Percentiles rank a stretch among this genome's conserved stretches.
phyloP scores from a whole-genome alignment of 2,329 filamentous ascomycete species.

The Arthrobotrys iridis region DNA sequence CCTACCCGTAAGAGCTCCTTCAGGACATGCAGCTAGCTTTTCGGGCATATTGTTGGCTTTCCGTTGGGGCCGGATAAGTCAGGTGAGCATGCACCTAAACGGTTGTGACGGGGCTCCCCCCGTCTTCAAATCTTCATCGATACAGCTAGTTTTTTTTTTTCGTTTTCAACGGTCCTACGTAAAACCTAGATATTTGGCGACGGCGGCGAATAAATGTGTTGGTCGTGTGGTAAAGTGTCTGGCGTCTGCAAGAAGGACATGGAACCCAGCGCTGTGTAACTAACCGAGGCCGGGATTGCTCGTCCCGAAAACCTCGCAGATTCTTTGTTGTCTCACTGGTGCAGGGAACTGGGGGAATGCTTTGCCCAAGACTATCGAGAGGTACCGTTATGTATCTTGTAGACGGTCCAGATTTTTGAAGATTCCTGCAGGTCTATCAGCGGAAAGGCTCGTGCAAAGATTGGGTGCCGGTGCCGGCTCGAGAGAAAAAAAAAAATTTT shows the following conservation, averaged over 20 bases:
- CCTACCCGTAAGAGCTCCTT: constrained; percentile 10
- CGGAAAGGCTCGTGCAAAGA: background rate
- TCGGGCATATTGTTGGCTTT: background rate
- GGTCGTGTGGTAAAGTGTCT: constrained; percentile 43
- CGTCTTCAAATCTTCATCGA: too few relatives aligned
- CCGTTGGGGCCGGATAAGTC: constrained; percentile 3
- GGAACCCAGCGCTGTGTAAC: constrained; percentile 38
- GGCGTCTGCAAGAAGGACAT: constrained; percentile 18
- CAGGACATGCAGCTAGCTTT: background rate
- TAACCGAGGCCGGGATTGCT: constrained; percentile 46
- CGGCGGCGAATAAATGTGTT: constrained; percentile 23
- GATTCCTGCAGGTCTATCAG: background rate
- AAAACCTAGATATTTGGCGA: background rate
- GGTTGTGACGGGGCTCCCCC: background rate
- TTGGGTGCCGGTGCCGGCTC: background rate
- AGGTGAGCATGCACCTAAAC: constrained; percentile 2
- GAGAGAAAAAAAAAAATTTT: too few relatives aligned
- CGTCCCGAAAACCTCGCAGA: constrained; percentile 30
- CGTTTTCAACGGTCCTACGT: background rate
- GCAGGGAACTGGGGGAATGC: constrained; percentile 35
- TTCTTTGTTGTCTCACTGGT: constrained; percentile 19
- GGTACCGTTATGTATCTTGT: constrained; percentile 8
- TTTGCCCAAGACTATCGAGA: background rate
- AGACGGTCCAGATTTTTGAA: constrained; percentile 23
- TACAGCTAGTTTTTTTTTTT: too few relatives aligned